Percentiles rank a stretch among this genome's conserved stretches.
Evolutionary conservation across 106 monocot species (phyloP).

Genomic region (Apostasia shenzhenica): DNA sequence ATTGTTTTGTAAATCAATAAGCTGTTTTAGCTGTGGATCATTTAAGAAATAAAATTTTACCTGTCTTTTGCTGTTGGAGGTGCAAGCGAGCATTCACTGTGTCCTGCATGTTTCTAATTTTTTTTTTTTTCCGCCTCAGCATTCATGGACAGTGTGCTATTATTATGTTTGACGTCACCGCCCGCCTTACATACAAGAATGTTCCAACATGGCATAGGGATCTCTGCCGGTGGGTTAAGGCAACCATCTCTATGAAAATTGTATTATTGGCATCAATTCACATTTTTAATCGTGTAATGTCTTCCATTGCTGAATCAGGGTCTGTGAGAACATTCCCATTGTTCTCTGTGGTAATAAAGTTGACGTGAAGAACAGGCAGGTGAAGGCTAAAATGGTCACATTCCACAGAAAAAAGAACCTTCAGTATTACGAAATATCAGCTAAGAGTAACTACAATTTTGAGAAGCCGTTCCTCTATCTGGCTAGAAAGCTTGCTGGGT

Average conservation of each 20-base stretch:
- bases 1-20: background rate
- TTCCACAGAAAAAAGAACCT: conserved; percentile 47
- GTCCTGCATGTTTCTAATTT: too few species aligned
- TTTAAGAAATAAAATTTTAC: too few species aligned
- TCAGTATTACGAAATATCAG: conserved; percentile 44
- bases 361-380: conserved; percentile 44
- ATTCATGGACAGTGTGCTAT: conserved; percentile 70
- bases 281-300: background rate
- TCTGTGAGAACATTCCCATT: conserved; percentile 38
- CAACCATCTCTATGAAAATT: too few species aligned
- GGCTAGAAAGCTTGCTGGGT: conserved; percentile 49
- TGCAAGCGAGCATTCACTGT: too few species aligned
- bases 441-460: conserved; percentile 48
- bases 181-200: conserved; percentile 61
- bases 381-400: conserved; percentile 36
- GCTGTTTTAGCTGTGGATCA: too few species aligned
- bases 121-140: conserved; percentile 13
- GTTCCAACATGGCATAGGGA: conserved; percentile 58
- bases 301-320: conserved; percentile 2
- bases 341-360: conserved; percentile 42
- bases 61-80: too few species aligned
- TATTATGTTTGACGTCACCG: conserved; percentile 71
- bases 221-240: conserved; percentile 29
- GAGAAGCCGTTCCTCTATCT: conserved; percentile 40
- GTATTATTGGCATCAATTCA: background rate